Evolutionary conservation across 106 monocot species (phyloP).

Genomic region (Apostasia shenzhenica): DNA sequence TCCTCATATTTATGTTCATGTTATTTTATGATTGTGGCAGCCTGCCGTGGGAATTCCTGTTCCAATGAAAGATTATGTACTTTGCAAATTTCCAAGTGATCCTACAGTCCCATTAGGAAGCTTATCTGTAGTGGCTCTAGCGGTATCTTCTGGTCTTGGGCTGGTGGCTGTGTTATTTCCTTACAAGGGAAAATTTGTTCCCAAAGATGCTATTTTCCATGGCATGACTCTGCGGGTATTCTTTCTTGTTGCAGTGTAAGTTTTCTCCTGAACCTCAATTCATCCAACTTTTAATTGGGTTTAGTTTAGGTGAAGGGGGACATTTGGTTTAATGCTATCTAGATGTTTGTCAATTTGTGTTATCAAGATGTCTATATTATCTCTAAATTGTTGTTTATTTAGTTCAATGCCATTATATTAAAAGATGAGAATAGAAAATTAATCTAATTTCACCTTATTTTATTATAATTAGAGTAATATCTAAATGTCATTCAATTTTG

Average conservation of each 20-base stretch:
- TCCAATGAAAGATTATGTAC: slow-evolving; percentile 37
- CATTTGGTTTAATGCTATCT: too few species aligned
- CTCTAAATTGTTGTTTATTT: too few species aligned
- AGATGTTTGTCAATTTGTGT: too few species aligned
- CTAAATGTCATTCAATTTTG: too few species aligned
- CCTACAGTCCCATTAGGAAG: slow-evolving; percentile 36
- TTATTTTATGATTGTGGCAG: slow-evolving; percentile 9
- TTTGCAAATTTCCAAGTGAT: slow-evolving; percentile 69
- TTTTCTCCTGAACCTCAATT: neutral
- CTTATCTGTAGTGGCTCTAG: slow-evolving; percentile 22
- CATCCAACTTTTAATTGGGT: too few species aligned
- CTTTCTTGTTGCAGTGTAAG: slow-evolving; percentile 61
- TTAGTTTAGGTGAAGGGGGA: too few species aligned
- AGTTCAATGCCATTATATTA: too few species aligned
- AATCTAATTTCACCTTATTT: too few species aligned
- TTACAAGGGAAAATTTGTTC: slow-evolving; percentile 52
- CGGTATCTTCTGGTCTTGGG: slow-evolving; percentile 25
- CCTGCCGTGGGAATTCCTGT: slow-evolving; percentile 53
- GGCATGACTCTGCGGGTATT: slow-evolving; percentile 36
- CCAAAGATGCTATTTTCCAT: slow-evolving; percentile 29
- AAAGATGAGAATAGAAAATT: too few species aligned
- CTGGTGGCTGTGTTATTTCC: slow-evolving; percentile 27
- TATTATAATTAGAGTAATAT: too few species aligned
- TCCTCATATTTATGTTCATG: too few species aligned
- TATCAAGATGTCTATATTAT: too few species aligned